Percentiles rank a stretch among this genome's conserved stretches.
phyloP scores from a whole-genome alignment of 2,329 filamentous ascomycete species.

The Fusarium sp. region DNA sequence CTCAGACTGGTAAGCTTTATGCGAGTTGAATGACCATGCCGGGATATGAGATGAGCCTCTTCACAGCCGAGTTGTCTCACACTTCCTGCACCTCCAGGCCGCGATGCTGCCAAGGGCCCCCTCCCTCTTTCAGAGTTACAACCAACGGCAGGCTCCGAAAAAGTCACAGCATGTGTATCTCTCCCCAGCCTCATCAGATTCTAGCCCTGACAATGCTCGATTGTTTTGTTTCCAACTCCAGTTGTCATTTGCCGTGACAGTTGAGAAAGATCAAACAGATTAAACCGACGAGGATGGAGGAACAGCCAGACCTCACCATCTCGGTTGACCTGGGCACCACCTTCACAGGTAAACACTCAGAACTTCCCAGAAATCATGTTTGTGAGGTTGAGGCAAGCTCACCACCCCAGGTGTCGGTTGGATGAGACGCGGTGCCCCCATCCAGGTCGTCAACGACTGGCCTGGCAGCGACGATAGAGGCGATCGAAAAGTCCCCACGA shows the following conservation, averaged over 20 bases:
- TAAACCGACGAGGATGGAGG: slow-evolving; percentile 29
- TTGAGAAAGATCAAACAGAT: not conserved
- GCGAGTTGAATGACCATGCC: slow-evolving; percentile 9
- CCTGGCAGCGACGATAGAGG: slow-evolving; percentile 67
- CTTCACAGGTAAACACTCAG: slow-evolving; percentile 57
- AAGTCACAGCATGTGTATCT: not conserved
- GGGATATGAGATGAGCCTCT: not conserved
- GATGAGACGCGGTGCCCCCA: slow-evolving; percentile 58
- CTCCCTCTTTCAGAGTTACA: not conserved
- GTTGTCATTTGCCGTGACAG: not conserved
- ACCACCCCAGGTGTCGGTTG: slow-evolving; percentile 52
- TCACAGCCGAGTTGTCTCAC: not conserved
- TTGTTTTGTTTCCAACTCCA: not conserved
- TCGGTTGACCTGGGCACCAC: slow-evolving; percentile 64
- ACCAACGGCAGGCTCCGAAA: not conserved
- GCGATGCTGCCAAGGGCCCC: not conserved
- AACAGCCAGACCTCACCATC: slow-evolving; percentile 57
- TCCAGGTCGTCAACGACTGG: slow-evolving; percentile 68
- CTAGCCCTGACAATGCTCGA: not conserved
- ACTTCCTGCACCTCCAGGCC: not conserved
- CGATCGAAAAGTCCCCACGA: slow-evolving; percentile 70
- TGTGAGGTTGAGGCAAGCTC: not conserved
- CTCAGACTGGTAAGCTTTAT: not conserved
- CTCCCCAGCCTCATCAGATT: not conserved
- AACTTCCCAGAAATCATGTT: too few species aligned